These are phyloP conservation scores for Zygosaccharomyces lentus DNA, from an alignment of 805 yeast genomes.

Conservation along the genomic window DNA sequence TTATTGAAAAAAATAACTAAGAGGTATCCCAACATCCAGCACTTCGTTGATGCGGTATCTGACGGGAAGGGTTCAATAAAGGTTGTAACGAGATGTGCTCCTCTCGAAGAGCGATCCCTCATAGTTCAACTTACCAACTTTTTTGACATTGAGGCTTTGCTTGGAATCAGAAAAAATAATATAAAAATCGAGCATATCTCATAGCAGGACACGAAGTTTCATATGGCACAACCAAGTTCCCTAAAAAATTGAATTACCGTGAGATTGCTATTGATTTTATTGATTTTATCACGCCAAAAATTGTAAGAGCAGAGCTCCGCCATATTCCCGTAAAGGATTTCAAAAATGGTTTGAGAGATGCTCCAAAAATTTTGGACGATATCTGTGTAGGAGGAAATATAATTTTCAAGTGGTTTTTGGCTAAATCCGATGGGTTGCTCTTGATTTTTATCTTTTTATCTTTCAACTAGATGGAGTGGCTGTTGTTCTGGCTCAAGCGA, in stretches of 20 bases:
- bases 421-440: neutral
- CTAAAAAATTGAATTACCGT: slow-evolving; percentile 27
- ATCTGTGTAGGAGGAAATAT: slow-evolving; percentile 28
- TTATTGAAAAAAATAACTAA: slow-evolving; percentile 40
- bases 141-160: slow-evolving; percentile 24
- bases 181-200: slow-evolving; percentile 21
- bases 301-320: slow-evolving; percentile 29
- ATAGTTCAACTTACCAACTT: slow-evolving; percentile 36
- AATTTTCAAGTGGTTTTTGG: slow-evolving; percentile 10
- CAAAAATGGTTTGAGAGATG: slow-evolving; percentile 32
- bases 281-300: slow-evolving; percentile 25
- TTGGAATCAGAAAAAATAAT: slow-evolving; percentile 31
- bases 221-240: slow-evolving; percentile 26
- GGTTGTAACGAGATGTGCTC: slow-evolving; percentile 34
- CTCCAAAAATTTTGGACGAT: slow-evolving; percentile 26
- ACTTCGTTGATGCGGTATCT: slow-evolving; percentile 37
- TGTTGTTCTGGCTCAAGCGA: neutral
- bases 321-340: slow-evolving; percentile 36
- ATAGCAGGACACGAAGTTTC: slow-evolving; percentile 37
- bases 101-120: slow-evolving; percentile 33
- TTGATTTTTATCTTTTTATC: neutral
- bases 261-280: slow-evolving; percentile 22
- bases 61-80: slow-evolving; percentile 27
- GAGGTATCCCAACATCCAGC: slow-evolving; percentile 32
- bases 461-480: too few species aligned